Base-by-base conservation (phyloP, 1,139 yeast species). In the Taphrina pruni region DNA sequence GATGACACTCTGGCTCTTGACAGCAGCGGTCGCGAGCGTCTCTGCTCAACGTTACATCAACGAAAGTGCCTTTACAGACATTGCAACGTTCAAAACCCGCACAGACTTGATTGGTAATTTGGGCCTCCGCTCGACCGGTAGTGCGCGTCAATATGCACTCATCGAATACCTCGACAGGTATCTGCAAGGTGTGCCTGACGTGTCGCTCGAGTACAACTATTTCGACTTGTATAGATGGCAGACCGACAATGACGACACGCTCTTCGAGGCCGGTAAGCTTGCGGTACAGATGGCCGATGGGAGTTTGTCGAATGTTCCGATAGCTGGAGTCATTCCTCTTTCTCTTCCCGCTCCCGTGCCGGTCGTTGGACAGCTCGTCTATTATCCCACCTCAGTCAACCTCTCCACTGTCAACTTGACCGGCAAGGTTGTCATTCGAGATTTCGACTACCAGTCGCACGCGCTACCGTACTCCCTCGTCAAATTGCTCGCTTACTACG, bases 341-440 rank as follows among this genome's bases (percentile, higher is more conserved):
- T 50, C 54, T 6, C n/a, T n/a, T 32, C 54, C 54, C 7, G n/a
- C 54, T 14, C 9, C 9, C 35, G 20, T 9, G 14, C 35, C 54
- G 6, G 54, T 9, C 7, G n/a, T 20, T 9, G 54, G 54, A 9
- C n/a, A 50, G 35, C 35, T 50, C 12, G 54, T 50, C n/a, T 50
- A 50, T 14, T 9, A 9, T n/a, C 54, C 54, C 7, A 32, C n/a
- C 12, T 8, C n/a, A 6, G 9, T 6, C 6, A 32, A 50, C 20
- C n/a, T 50, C 54, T 50, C 54, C 36, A 9, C 54, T 8, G 9
- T 9, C 32, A 50, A 50, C 20, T 32, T 50, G 11, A 50, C 54
- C 7, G 54, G 54, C 36, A 50, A 50, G 36, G 36, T 50, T 20
- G n/a, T 50, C n/a, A 26, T 50, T 8, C 54, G 54, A 7, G 54